Evolutionary conservation across 352 stramenopile species (phyloP).

Genomic region (Pythium graminicola): DNA sequence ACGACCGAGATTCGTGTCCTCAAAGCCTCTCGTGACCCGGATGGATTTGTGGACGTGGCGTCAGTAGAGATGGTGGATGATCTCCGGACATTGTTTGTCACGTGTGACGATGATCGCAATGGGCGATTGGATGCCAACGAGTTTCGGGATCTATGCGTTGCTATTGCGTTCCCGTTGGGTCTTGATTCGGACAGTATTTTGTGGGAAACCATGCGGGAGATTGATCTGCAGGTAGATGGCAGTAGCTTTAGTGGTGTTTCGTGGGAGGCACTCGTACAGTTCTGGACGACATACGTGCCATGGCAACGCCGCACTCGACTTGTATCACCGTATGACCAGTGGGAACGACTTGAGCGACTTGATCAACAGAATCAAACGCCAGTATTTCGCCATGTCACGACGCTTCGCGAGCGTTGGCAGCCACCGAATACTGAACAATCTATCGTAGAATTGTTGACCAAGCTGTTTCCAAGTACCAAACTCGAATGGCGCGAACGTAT

Average conservation of each 20-base stretch:
- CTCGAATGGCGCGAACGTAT: slow-evolving; percentile 47
- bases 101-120: slow-evolving; percentile 55
- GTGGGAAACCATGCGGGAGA: slow-evolving; percentile 32
- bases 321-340: slow-evolving; percentile 17
- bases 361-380: slow-evolving; percentile 17
- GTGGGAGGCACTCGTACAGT: slow-evolving; percentile 46
- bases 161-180: slow-evolving; percentile 23
- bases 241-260: slow-evolving; percentile 21
- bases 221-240: slow-evolving; percentile 31
- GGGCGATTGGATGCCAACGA: slow-evolving; percentile 39
- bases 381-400: slow-evolving; percentile 32
- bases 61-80: slow-evolving; percentile 36
- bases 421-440: slow-evolving; percentile 43
- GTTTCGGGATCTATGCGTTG: slow-evolving; percentile 58
- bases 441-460: slow-evolving; percentile 32
- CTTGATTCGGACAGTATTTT: slow-evolving; percentile 4
- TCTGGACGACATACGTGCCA: slow-evolving; percentile 42
- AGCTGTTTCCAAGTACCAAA: slow-evolving; percentile 50
- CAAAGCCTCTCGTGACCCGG: slow-evolving; percentile 1
- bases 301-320: slow-evolving; percentile 45
- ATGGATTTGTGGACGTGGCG: slow-evolving; percentile 6
- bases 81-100: slow-evolving; percentile 41
- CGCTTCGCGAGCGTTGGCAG: slow-evolving; percentile 40
- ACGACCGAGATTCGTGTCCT: slow-evolving; percentile 21
- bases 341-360: slow-evolving; percentile 42